Conservation (phyloP, 352 stramenopile genomes). For the Phytophthora pini region DNA sequence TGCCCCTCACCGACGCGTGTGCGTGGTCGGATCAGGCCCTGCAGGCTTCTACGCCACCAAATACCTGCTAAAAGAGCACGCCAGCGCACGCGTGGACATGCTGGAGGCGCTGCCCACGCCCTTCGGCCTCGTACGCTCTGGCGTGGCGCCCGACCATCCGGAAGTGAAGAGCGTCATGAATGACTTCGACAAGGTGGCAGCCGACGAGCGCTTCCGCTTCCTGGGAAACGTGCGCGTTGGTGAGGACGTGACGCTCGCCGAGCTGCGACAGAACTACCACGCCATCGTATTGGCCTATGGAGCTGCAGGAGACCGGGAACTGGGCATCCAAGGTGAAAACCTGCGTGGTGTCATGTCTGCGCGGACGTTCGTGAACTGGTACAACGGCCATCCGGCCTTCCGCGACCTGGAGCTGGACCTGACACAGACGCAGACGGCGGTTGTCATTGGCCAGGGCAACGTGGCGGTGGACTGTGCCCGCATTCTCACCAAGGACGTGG, state of each 20-base stretch:
- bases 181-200: slow-evolving; percentile 95
- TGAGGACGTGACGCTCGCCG: slow-evolving; percentile 83
- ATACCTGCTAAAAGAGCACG: slow-evolving; percentile 91
- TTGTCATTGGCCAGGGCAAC: slow-evolving; percentile 98
- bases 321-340: slow-evolving; percentile 89
- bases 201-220: slow-evolving; percentile 85
- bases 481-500: slow-evolving; percentile 92
- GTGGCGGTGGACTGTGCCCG: slow-evolving; percentile 97
- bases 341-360: slow-evolving; percentile 84
- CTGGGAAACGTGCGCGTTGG: slow-evolving; percentile 92
- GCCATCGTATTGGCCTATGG: slow-evolving; percentile 97
- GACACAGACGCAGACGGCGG: slow-evolving; percentile 67
- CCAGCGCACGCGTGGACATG: slow-evolving; percentile 85
- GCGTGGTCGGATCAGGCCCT: slow-evolving; percentile 91
- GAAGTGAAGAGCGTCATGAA: slow-evolving; percentile 99
- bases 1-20: slow-evolving; percentile 64
- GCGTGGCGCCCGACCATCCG: slow-evolving; percentile 97
- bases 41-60: slow-evolving; percentile 95
- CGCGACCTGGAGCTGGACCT: slow-evolving; percentile 80
- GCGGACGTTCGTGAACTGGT: slow-evolving; percentile 98
- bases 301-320: slow-evolving; percentile 88
- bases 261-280: slow-evolving; percentile 94
- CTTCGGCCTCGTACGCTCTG: slow-evolving; percentile 96
- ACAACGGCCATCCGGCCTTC: slow-evolving; percentile 98
- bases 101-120: slow-evolving; percentile 95